Conservation (phyloP, 169 alveolate species). For the Plasmodium adleri region DNA sequence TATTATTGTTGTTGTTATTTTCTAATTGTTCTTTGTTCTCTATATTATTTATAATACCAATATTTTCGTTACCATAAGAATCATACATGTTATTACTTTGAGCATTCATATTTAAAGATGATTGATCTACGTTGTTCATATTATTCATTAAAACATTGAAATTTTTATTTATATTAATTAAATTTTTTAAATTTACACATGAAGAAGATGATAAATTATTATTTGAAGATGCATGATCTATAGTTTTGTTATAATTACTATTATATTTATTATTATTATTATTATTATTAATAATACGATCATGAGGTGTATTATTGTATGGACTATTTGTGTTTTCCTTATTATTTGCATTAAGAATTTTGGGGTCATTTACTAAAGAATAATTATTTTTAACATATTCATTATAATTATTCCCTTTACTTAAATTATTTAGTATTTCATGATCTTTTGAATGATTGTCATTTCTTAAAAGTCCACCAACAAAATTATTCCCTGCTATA, state of each 20-base stretch:
- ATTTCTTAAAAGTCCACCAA: too few relatives aligned
- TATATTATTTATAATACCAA: neutral
- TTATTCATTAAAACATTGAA: constrained; percentile 52
- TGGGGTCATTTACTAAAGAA: too few relatives aligned
- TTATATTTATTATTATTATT: constrained; percentile 16
- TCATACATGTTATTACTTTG: constrained; percentile 15
- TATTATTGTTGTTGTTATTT: neutral
- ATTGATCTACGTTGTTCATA: neutral
- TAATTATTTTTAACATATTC: too few relatives aligned
- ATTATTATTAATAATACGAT: neutral
- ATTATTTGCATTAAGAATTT: too few relatives aligned
- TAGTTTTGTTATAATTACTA: constrained; percentile 7
- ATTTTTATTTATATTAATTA: constrained; percentile 45
- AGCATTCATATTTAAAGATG: neutral
- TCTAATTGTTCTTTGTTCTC: too few relatives aligned
- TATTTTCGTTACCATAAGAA: neutral
- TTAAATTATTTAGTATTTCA: too few relatives aligned
- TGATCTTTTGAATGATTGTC: too few relatives aligned
- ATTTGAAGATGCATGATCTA: constrained; percentile 1
- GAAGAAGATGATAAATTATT: constrained; percentile 3
- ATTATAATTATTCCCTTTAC: too few relatives aligned
- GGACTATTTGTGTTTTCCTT: too few relatives aligned
- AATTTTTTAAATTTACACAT: constrained; percentile 31
- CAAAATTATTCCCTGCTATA: too few relatives aligned
- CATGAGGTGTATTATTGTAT: too few relatives aligned